phyloP scores from a whole-genome alignment of 805 yeast genomes.

The Tetrapisispora taiwanensis region DNA sequence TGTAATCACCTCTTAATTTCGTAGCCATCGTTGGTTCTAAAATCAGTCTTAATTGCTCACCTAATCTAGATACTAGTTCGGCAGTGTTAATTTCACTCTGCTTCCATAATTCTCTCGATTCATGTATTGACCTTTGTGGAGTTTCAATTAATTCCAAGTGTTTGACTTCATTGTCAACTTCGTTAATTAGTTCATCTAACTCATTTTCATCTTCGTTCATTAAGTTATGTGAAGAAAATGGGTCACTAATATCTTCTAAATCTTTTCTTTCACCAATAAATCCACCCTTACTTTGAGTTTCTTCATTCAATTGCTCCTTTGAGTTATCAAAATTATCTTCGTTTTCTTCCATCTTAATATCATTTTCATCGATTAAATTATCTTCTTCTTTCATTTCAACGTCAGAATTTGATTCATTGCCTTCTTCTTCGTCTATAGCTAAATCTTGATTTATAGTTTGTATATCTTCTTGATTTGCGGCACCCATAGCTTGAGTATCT shows the following conservation, averaged over 20 bases:
- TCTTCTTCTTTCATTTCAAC: slow-evolving; percentile 28
- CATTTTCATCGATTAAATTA: slow-evolving; percentile 22
- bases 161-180: slow-evolving; percentile 26
- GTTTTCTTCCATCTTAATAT: slow-evolving; percentile 23
- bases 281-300: slow-evolving; percentile 35
- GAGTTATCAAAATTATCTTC: slow-evolving; percentile 11
- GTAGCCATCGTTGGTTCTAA: slow-evolving; percentile 96
- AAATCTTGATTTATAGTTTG: slow-evolving; percentile 69
- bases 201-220: slow-evolving; percentile 19
- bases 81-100: slow-evolving; percentile 75
- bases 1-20: slow-evolving; percentile 87
- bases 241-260: slow-evolving; percentile 11
- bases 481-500: slow-evolving; percentile 89
- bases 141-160: slow-evolving; percentile 18
- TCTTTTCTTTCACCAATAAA: slow-evolving; percentile 40
- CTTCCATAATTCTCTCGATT: slow-evolving; percentile 73
- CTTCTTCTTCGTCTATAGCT: slow-evolving; percentile 67
- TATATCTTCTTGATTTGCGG: slow-evolving; percentile 70
- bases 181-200: slow-evolving; percentile 26
- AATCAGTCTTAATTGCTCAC: slow-evolving; percentile 88
- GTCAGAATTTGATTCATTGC: slow-evolving; percentile 13
- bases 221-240: slow-evolving; percentile 36
- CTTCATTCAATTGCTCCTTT: slow-evolving; percentile 20
- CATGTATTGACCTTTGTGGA: slow-evolving; percentile 47
- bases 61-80: slow-evolving; percentile 74